These are phyloP conservation scores for Sclerotinia trifoliorum DNA, from an alignment of 2,329 filamentous ascomycete genomes.

Conservation along the genomic window DNA sequence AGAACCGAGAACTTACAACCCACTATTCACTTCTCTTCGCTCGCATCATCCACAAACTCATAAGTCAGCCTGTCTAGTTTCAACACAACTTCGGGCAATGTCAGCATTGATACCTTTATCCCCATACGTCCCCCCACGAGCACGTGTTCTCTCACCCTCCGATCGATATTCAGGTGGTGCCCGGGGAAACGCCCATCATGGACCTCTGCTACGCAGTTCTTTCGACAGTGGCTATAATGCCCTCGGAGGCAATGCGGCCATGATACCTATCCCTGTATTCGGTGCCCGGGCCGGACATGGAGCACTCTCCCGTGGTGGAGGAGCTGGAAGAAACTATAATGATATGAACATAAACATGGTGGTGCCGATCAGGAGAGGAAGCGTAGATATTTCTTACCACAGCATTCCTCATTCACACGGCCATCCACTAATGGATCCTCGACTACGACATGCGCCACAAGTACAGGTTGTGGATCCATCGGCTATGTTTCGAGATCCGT, in stretches of 20 bases:
- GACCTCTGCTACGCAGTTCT: constrained; percentile 14
- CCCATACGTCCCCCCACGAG: constrained; percentile 18
- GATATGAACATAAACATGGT: constrained; percentile 8
- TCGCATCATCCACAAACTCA: neutral
- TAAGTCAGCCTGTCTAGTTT: neutral
- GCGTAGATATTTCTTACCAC: constrained; percentile 8
- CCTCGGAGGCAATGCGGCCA: neutral
- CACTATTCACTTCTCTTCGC: neutral
- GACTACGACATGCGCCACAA: constrained; percentile 1
- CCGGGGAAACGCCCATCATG: constrained; percentile 5
- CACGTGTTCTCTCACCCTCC: constrained; percentile 16
- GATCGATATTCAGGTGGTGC: constrained; percentile 16
- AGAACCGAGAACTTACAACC: no score
- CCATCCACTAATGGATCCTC: constrained; percentile 1
- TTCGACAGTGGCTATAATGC: constrained; percentile 17
- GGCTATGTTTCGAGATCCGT: constrained; percentile 5
- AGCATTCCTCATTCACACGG: neutral
- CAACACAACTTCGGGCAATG: constrained; percentile 14
- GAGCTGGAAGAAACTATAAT: constrained; percentile 6
- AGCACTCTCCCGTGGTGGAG: constrained; percentile 7
- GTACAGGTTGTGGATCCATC: constrained; percentile 8
- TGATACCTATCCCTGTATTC: constrained; percentile 8
- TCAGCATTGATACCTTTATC: constrained; percentile 21
- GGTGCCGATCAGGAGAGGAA: neutral
- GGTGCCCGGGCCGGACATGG: constrained; percentile 3